A percentile compares a stretch with the other conserved stretches of the same genome.
Conservation (phyloP, 2,329 filamentous ascomycete species). For the Colletotrichum orbiculare region DNA sequence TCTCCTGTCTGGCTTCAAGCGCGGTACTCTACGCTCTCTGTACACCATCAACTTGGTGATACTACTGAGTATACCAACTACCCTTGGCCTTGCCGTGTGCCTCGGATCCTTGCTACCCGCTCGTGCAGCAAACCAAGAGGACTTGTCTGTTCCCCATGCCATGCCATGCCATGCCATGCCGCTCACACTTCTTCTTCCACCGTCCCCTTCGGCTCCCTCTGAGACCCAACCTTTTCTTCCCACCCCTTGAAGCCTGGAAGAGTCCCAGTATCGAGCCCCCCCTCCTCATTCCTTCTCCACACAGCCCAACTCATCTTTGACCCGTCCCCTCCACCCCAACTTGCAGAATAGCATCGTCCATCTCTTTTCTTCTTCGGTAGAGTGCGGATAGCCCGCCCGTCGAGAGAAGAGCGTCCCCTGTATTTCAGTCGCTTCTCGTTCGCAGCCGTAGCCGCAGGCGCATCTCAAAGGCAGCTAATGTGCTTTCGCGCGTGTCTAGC, state of each 20-base stretch:
- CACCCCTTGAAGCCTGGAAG: conserved; percentile 10
- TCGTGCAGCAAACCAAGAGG: conserved; percentile 48
- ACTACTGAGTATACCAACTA: too few species aligned
- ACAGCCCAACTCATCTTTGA: neutral
- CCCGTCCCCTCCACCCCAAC: conserved; percentile 10
- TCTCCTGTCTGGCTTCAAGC: too few species aligned
- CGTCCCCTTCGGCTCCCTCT: neutral
- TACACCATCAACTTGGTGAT: too few species aligned
- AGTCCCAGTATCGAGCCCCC: neutral
- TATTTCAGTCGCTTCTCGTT: conserved; percentile 22
- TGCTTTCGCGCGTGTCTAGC: conserved; percentile 29
- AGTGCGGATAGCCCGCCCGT: neutral
- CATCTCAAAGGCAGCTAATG: conserved; percentile 17
- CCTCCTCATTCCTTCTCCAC: conserved; percentile 30
- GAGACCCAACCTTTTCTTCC: neutral
- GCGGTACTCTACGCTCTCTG: neutral
- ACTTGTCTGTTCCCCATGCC: conserved; percentile 7
- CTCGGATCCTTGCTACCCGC: conserved; percentile 54
- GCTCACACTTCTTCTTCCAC: neutral
- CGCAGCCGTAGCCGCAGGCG: conserved; percentile 11
- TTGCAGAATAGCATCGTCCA: conserved; percentile 35
- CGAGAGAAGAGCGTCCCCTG: conserved; percentile 16
- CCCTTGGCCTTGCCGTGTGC: conserved; percentile 23
- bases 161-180: conserved; percentile 8
- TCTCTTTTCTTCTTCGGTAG: conserved; percentile 29